Evolutionary conservation across 192 early-diverging fungal species (phyloP).

Genomic region (Entomortierella lignicola): DNA sequence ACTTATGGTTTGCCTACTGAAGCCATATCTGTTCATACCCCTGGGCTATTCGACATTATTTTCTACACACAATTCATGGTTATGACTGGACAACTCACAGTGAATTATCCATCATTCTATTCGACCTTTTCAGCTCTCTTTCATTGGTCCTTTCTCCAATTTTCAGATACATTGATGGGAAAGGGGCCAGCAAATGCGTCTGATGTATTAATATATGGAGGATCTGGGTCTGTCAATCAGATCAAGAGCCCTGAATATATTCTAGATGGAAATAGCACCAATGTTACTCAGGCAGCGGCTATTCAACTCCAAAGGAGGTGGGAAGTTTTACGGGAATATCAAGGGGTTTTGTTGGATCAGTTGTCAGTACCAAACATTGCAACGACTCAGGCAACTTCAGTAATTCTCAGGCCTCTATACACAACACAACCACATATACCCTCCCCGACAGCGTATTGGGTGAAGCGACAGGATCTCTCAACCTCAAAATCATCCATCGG

Average conservation of each 20-base stretch:
- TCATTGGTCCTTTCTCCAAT: slow-evolving; percentile 57
- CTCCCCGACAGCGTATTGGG: background rate
- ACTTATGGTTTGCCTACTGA: slow-evolving; percentile 40
- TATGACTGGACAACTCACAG: slow-evolving; percentile 56
- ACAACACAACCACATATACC: slow-evolving; percentile 9
- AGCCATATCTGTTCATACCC: slow-evolving; percentile 56
- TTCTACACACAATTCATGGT: slow-evolving; percentile 64
- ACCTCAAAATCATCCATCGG: background rate
- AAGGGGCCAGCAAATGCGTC: slow-evolving; percentile 42
- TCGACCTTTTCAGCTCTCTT: slow-evolving; percentile 59
- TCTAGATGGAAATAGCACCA: slow-evolving; percentile 8
- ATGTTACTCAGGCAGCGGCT: slow-evolving; percentile 22
- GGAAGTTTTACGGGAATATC: no score
- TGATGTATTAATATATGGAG: slow-evolving; percentile 34
- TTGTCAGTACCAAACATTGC: background rate
- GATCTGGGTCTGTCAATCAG: slow-evolving; percentile 44
- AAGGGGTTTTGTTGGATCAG: background rate
- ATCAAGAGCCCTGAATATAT: background rate
- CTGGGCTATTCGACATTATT: slow-evolving; percentile 63
- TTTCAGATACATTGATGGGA: slow-evolving; percentile 27
- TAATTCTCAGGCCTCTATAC: background rate
- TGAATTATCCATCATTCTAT: slow-evolving; percentile 62
- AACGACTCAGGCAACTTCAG: slow-evolving; percentile 23
- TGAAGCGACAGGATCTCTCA: slow-evolving; percentile 3
- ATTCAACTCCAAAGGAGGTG: background rate